Evolutionary conservation across 225 moss, liverwort and hornwort genomes (phyloP).

Genomic region (Lunularia cruciata): DNA sequence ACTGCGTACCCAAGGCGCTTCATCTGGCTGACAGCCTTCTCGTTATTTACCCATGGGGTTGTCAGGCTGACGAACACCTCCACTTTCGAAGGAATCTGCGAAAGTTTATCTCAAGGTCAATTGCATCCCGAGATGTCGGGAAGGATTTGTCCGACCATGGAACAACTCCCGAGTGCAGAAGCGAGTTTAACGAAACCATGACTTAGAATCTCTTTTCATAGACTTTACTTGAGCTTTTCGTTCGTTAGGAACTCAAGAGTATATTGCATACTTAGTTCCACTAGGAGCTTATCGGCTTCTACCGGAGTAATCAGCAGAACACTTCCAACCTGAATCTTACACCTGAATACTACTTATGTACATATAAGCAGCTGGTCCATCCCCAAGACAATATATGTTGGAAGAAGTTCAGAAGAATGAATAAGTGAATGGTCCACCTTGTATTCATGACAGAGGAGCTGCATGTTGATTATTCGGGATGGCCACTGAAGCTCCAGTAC

Average conservation of each 20-base stretch:
- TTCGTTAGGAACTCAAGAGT: too few species aligned
- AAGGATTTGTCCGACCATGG: neutral
- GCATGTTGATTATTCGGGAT: conserved; percentile 82
- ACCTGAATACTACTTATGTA: too few species aligned
- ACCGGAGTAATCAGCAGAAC: too few species aligned
- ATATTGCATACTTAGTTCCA: too few species aligned
- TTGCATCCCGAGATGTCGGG: neutral
- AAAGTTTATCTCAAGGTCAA: neutral
- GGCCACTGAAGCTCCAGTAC: conserved; percentile 77
- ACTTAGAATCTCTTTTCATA: too few species aligned
- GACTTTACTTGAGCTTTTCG: too few species aligned
- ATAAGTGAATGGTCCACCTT: conserved; percentile 35
- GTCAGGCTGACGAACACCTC: conserved; percentile 81
- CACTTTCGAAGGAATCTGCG: conserved; percentile 81
- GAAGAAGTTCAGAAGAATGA: neutral
- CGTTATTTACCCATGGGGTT: conserved; percentile 51
- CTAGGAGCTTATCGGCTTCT: too few species aligned
- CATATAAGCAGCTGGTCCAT: too few species aligned
- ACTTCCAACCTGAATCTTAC: too few species aligned
- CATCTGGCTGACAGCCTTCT: conserved; percentile 64
- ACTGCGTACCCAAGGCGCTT: conserved; percentile 70
- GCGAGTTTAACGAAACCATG: too few species aligned
- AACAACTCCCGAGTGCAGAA: neutral
- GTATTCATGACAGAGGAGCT: conserved; percentile 81
- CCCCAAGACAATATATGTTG: neutral